Evolutionary conservation across 805 yeast genomes (phyloP), one percentile per base, ranked within the genome.

Genomic region (Sugiyamaella lignohabitans): DNA sequence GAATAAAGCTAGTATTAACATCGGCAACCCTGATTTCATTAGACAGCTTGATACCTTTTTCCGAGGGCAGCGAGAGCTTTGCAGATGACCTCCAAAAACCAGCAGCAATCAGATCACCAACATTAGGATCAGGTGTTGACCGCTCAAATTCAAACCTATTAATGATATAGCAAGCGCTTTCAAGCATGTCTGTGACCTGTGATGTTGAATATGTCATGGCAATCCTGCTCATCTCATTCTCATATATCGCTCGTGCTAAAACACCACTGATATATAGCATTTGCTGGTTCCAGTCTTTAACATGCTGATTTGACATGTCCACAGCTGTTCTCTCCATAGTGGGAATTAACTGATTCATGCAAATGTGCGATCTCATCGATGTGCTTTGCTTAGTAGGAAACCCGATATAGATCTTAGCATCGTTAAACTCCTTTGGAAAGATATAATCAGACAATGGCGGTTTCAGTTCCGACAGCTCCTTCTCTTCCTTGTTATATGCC

Each of bases 281-380:
- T 42, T 66, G 61, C 24, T 57, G 49, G 50, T 68, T 68, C 72
- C 72, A 68, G 43, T 64, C 69, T 45, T 63, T 65, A 19, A 68
- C 72, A 44, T 57, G 60, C 5, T 61, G 56, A 43, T 68, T 67
- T 3, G 71, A 65, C 62, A 68, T 65, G 50, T 68, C 72, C 1
- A 67, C 60, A 1, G 69, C 70, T 0, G 72, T 67, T 4, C 72
- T 59, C 46, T 68, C 72, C 71, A 68, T 66, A 2, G 72, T 68
- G 2, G 72, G 72, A n/a, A 68, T 64, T 2, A 67, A 52, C 49
- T 65, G 69, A 39, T 63, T 67, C 40, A 67, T 42, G 1, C 69
- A 65, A 2, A 68, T 43, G 43, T 68, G 72, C 0, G 69, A 59
- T 42, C 58, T 56, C 30, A 68, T 36, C 1, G 65, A 66, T 0